A percentile compares a stretch with the other conserved stretches of the same genome.
phyloP scores from a whole-genome alignment of 1,284 basidiomycete species.

The Meripilus lineatus region DNA sequence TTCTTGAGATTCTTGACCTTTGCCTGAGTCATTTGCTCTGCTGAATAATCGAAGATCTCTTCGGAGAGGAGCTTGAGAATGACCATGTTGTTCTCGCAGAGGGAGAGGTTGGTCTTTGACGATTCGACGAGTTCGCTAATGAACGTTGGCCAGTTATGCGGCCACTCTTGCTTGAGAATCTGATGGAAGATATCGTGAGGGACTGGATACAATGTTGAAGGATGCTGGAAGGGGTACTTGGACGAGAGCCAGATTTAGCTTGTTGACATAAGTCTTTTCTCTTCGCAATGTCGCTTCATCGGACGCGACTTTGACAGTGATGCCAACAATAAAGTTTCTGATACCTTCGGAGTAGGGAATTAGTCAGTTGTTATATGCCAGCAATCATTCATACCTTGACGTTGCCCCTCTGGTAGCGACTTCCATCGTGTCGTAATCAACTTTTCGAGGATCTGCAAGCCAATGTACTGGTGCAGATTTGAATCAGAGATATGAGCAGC shows the following conservation, averaged over 20 bases:
- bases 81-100: constrained; percentile 99
- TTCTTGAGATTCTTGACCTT: constrained; percentile 99
- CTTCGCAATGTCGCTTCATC: constrained; percentile 84
- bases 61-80: constrained; percentile 97
- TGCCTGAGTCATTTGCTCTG: constrained; percentile 97
- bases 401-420: constrained; percentile 89
- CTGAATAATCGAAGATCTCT: constrained; percentile 99
- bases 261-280: constrained; percentile 96
- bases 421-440: constrained; percentile 96
- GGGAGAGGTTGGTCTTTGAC: constrained; percentile 91
- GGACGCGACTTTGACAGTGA: constrained; percentile 89
- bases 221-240: constrained; percentile 52
- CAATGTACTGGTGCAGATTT: constrained; percentile 71
- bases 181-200: constrained; percentile 29
- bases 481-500: neutral
- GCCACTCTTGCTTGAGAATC: constrained; percentile 99
- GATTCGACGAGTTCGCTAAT: constrained; percentile 98
- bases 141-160: constrained; percentile 98
- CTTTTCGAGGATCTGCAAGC: constrained; percentile 92
- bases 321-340: constrained; percentile 93
- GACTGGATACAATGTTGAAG: constrained; percentile 10
- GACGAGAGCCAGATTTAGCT: constrained; percentile 94
- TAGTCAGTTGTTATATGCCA: too few relatives aligned
- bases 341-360: constrained; percentile 65
- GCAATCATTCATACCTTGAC: constrained; percentile 80